phyloP scores from a whole-genome alignment of 305 asterid species.

The Plantago rigida region DNA sequence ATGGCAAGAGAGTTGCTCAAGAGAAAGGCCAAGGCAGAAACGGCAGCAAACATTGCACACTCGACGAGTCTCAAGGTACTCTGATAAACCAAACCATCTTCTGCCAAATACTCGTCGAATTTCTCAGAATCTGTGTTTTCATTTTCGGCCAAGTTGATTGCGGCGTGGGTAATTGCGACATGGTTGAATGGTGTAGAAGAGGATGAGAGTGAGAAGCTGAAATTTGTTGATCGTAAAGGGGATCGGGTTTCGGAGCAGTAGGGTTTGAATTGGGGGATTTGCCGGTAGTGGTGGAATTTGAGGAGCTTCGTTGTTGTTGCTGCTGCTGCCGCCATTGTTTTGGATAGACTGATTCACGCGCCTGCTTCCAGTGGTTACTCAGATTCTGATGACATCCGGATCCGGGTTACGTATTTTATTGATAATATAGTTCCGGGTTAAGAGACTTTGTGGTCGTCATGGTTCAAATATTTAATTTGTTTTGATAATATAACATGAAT shows the following conservation, averaged over 20 bases:
- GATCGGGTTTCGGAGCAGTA: constrained; percentile 12
- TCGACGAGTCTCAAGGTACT: constrained; percentile 77
- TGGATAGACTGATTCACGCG: background rate
- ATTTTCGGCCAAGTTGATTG: constrained; percentile 28
- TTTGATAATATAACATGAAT: too few species aligned
- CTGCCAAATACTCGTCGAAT: constrained; percentile 67
- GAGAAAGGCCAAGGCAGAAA: constrained; percentile 78
- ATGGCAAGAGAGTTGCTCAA: constrained; percentile 84
- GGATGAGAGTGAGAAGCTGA: constrained; percentile 16
- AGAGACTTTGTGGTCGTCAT: too few species aligned
- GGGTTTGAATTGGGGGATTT: constrained; percentile 14
- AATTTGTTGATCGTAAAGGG: constrained; percentile 12
- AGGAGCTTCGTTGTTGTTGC: constrained; percentile 33
- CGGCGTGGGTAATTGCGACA: constrained; percentile 29
- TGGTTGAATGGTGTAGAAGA: constrained; percentile 13
- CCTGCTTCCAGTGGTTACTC: too few species aligned
- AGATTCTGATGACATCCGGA: too few species aligned
- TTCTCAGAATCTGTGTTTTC: constrained; percentile 35
- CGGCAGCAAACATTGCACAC: constrained; percentile 91
- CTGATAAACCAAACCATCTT: constrained; percentile 77
- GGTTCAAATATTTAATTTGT: too few species aligned
- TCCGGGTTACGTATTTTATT: too few species aligned
- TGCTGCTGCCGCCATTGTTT: background rate
- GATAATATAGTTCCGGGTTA: too few species aligned
- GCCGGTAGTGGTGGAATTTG: constrained; percentile 25